phyloP scores from a whole-genome alignment of 2,329 filamentous ascomycete species.

The Penicillium sp. region DNA sequence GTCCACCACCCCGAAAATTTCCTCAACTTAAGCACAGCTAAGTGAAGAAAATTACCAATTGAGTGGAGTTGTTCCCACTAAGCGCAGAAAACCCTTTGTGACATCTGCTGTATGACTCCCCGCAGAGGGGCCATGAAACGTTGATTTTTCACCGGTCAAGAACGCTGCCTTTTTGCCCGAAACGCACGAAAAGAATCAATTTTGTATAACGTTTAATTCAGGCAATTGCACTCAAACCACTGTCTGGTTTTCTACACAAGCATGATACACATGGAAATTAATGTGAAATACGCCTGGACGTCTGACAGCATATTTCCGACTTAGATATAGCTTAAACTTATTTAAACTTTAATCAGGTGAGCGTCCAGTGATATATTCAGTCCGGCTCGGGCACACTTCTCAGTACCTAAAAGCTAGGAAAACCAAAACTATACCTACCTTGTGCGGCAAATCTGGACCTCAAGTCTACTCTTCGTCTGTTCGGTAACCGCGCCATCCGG shows the following conservation, averaged over 20 bases:
- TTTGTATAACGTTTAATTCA: background rate
- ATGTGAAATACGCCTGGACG: too few species aligned
- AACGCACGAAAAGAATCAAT: conserved; percentile 4
- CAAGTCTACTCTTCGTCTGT: conserved; percentile 13
- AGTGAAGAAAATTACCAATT: conserved; percentile 14
- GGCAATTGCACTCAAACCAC: too few species aligned
- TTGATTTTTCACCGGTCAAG: conserved; percentile 22
- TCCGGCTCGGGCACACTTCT: background rate
- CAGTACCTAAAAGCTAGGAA: background rate
- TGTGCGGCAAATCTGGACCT: conserved; percentile 1
- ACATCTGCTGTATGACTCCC: conserved; percentile 15
- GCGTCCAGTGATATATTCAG: background rate
- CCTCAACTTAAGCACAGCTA: conserved; percentile 20
- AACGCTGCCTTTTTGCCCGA: background rate
- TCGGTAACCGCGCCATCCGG: conserved; percentile 24
- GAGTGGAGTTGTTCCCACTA: conserved; percentile 21
- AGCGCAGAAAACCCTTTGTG: conserved; percentile 20
- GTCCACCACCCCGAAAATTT: conserved; percentile 23
- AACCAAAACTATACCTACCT: background rate
- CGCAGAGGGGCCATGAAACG: conserved; percentile 24
- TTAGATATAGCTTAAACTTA: too few species aligned
- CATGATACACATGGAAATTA: too few species aligned
- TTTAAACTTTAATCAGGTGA: too few species aligned
- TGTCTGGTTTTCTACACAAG: too few species aligned
- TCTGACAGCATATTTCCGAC: too few species aligned